Percentiles rank a stretch among this genome's conserved stretches.
These are phyloP conservation scores for Phaeosphaeria sp. DNA, from an alignment of 2,329 filamentous ascomycete genomes.

Conservation along the genomic window DNA sequence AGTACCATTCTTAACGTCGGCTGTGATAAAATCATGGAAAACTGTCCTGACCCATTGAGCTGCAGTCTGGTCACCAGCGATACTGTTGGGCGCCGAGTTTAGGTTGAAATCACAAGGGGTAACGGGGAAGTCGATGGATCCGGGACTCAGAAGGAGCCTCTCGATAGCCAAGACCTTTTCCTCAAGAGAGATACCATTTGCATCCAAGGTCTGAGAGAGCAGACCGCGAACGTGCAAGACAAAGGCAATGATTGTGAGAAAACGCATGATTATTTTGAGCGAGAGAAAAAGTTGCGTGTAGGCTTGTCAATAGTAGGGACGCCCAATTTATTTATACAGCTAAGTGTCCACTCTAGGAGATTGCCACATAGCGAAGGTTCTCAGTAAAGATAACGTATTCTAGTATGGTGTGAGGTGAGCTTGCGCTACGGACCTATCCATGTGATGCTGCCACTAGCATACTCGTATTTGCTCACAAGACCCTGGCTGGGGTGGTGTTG, in stretches of 20 bases:
- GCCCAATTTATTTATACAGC: background rate
- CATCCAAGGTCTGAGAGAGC: background rate
- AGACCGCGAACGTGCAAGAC: background rate
- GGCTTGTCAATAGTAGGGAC: background rate
- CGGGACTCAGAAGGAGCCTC: background rate
- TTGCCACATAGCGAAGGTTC: background rate
- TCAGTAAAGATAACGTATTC: background rate
- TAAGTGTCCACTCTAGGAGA: background rate
- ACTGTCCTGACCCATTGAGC: background rate
- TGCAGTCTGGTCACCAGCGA: background rate
- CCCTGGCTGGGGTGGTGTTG: background rate
- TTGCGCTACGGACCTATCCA: background rate
- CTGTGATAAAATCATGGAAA: background rate
- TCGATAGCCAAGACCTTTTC: background rate
- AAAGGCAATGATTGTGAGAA: background rate
- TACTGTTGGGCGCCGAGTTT: background rate
- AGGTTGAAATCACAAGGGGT: background rate
- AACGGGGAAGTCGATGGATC: background rate
- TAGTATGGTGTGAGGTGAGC: background rate
- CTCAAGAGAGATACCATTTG: background rate
- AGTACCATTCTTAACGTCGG: background rate
- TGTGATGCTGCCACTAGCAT: background rate
- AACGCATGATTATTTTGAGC: background rate
- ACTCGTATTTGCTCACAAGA: background rate
- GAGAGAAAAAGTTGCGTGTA: background rate